Evolutionary conservation across 495 filamentous ascomycete genomes (phyloP), one percentile per base, ranked within the genome.

Genomic region (Aspergillus hancockii): DNA sequence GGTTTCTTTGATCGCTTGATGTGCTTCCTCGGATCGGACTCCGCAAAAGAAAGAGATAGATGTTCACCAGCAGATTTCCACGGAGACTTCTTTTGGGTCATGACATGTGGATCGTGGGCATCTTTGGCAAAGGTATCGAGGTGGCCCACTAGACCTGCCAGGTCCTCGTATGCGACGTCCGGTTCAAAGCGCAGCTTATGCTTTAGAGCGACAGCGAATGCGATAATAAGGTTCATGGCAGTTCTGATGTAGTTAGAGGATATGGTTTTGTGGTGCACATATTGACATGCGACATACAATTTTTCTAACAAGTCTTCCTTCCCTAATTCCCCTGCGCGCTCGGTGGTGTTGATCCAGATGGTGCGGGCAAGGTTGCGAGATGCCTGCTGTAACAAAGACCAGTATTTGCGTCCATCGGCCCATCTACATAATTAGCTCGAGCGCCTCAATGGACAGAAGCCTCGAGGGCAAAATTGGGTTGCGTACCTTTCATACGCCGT

Each of bases 101-200:
- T 78, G 57, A 18, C 62, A 52, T 13, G 84, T 70, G 5, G 77
- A 36, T 80, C 67, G 45, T 85, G 85, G 3, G 90, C 91, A 1
- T 79, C 75, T 60, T 81, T 85, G 40, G 92, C 90, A 49, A 90
- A 92, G 0, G 77, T 79, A 28, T 79, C 70, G 30, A 75, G 65
- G 63, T 75, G 67, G 55, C 69, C 68, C 28, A 63, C 62, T 16
- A 76, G 67, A 56, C 61, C 87, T 81, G 58, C 85, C 79, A 63
- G 77, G 84, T 72, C 83, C 77, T 54, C 80, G 66, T 95, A 93
- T 55, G 87, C 85, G 22, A 88, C 84, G 70, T 90, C 91, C 0
- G 91, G 90, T 65, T 96, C 91, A 66, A 92, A 93, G 22, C 92
- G 90, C 16, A 96, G 83, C 66, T 85, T 88, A 75, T 93, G 91